These are phyloP conservation scores for Bruguiera sexangula DNA, from an alignment of 345 rosid genomes.

Conservation along the genomic window DNA sequence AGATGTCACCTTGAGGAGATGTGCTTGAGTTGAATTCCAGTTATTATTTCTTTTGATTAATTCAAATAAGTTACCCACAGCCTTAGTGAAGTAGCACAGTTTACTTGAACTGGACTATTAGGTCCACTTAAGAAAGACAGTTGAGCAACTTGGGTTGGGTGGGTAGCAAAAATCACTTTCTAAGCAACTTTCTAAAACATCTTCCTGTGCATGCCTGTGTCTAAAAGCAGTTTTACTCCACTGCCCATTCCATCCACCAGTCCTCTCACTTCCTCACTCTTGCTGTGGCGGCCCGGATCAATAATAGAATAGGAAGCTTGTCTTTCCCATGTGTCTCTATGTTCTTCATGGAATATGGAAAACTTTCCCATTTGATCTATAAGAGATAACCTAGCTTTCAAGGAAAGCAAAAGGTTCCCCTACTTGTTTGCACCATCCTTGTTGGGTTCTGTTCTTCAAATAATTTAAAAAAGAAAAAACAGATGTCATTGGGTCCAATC, in stretches of 20 bases:
- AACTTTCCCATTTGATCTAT: background rate
- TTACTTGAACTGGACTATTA: background rate
- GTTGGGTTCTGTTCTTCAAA: too few relatives aligned
- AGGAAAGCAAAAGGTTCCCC: background rate
- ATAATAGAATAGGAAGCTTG: slow-evolving; percentile 16
- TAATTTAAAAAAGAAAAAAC: too few relatives aligned
- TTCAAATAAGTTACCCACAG: background rate
- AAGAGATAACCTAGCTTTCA: background rate
- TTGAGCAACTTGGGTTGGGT: slow-evolving; percentile 4
- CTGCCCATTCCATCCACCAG: background rate
- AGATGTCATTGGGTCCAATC: too few relatives aligned
- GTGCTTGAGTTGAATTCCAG: background rate
- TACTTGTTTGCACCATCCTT: too few relatives aligned
- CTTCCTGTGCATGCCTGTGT: background rate
- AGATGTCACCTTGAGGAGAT: background rate
- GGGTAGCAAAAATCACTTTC: slow-evolving; percentile 19
- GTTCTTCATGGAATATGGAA: background rate
- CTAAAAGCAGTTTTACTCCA: too few relatives aligned
- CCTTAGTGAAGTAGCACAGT: slow-evolving; percentile 15
- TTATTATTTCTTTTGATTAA: background rate
- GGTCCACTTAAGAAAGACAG: slow-evolving; percentile 7
- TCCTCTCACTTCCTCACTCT: background rate
- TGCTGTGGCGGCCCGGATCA: background rate
- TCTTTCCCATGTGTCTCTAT: background rate
- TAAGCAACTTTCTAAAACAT: too few relatives aligned